Evolutionary conservation across 2,329 filamentous ascomycete genomes (phyloP).

Genomic region (Neurospora crassa): DNA sequence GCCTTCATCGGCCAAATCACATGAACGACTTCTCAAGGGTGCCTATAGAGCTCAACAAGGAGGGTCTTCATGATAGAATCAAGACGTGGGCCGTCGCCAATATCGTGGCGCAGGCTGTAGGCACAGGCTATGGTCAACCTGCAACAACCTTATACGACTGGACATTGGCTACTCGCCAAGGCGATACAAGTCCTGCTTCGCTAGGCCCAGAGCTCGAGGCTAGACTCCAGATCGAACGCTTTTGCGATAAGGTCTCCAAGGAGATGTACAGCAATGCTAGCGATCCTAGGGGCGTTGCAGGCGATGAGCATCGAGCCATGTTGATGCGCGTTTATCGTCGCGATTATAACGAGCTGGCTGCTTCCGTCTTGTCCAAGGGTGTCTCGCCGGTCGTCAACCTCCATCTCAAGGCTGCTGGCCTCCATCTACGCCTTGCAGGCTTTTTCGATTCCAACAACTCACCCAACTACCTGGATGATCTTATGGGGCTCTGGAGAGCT

Average conservation of each 20-base stretch:
- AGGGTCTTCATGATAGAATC: slow-evolving; percentile 69
- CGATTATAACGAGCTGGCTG: slow-evolving; percentile 54
- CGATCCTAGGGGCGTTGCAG: slow-evolving; percentile 59
- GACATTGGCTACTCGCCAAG: slow-evolving; percentile 54
- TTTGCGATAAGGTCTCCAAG: slow-evolving; percentile 68
- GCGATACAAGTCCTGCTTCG: slow-evolving; percentile 49
- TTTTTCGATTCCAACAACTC: slow-evolving; percentile 73
- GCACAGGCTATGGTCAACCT: slow-evolving; percentile 76
- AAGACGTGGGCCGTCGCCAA: slow-evolving; percentile 81
- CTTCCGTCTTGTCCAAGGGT: slow-evolving; percentile 47
- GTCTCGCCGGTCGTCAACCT: slow-evolving; percentile 51
- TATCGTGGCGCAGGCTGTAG: slow-evolving; percentile 70
- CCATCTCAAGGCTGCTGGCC: slow-evolving; percentile 60
- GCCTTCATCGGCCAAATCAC: slow-evolving; percentile 70
- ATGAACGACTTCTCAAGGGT: slow-evolving; percentile 76
- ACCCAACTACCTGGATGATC: slow-evolving; percentile 61
- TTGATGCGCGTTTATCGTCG: slow-evolving; percentile 57
- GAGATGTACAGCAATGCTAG: slow-evolving; percentile 72
- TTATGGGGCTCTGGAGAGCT: slow-evolving; percentile 67
- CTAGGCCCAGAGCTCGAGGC: slow-evolving; percentile 55
- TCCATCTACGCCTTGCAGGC: slow-evolving; percentile 68
- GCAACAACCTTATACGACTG: slow-evolving; percentile 70
- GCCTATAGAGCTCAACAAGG: slow-evolving; percentile 64
- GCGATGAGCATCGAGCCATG: slow-evolving; percentile 57
- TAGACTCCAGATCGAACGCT: slow-evolving; percentile 61